Evolutionary conservation across 257 asterid genomes (phyloP).

Genomic region (Penstemon newberryi): DNA sequence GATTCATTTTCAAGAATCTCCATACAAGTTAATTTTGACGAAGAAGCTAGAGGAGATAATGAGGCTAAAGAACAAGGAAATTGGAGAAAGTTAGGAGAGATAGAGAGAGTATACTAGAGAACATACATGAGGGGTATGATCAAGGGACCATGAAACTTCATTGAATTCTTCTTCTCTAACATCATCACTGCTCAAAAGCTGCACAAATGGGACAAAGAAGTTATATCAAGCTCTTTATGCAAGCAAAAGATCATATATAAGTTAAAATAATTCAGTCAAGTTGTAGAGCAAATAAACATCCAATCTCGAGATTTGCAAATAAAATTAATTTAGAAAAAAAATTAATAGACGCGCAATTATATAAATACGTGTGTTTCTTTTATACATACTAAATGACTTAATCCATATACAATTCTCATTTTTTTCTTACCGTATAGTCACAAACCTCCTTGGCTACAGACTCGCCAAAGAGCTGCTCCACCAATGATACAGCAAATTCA

Average conservation of each 20-base stretch:
- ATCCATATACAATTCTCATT: slow-evolving; percentile 7
- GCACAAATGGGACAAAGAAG: slow-evolving; percentile 27
- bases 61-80: neutral
- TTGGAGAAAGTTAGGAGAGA: neutral
- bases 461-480: slow-evolving; percentile 84
- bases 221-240: slow-evolving; percentile 21
- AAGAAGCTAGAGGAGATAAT: neutral
- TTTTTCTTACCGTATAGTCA: slow-evolving; percentile 52
- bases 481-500: slow-evolving; percentile 71
- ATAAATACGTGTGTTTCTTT: neutral
- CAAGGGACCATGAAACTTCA: slow-evolving; percentile 79
- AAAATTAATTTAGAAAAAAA: neutral
- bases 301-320: neutral
- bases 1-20: neutral
- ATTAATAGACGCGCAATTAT: no score
- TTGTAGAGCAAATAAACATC: slow-evolving; percentile 15
- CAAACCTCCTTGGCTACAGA: slow-evolving; percentile 57
- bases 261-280: neutral
- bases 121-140: slow-evolving; percentile 65
- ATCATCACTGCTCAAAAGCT: slow-evolving; percentile 53
- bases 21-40: no score
- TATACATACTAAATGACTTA: neutral
- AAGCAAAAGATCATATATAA: slow-evolving; percentile 1
- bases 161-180: slow-evolving; percentile 69
- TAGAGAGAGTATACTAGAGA: neutral